Evolutionary conservation across 176 grass and related monocot species (phyloP).

Genomic region (Calamus simplicifolius): DNA sequence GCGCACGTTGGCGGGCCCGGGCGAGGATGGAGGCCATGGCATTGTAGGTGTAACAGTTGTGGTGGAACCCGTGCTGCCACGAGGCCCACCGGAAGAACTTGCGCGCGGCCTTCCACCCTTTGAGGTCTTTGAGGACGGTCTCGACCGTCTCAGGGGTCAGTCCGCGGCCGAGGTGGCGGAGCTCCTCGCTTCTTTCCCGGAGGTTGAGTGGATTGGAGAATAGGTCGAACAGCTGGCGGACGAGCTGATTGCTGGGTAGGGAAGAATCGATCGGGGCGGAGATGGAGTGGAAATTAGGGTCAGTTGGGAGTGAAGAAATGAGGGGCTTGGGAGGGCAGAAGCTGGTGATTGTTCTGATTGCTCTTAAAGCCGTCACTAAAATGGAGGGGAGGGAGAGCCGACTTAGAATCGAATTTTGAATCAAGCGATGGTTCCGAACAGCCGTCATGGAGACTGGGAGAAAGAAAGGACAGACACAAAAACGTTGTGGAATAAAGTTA

Average conservation of each 20-base stretch:
- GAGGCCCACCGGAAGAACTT: constrained; percentile 78
- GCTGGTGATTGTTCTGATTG: background rate
- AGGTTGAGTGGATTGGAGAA: constrained; percentile 48
- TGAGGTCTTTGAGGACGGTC: constrained; percentile 40
- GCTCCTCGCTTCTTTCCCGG: constrained; percentile 24
- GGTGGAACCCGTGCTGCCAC: constrained; percentile 51
- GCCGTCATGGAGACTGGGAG: too few species aligned
- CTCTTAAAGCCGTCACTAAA: background rate
- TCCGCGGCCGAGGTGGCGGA: constrained; percentile 29
- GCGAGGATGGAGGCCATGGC: constrained; percentile 61
- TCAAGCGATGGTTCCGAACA: too few species aligned
- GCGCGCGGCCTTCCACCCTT: constrained; percentile 46
- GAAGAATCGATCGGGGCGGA: background rate
- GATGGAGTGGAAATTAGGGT: background rate
- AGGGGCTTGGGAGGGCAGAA: background rate
- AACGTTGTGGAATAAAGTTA: too few species aligned
- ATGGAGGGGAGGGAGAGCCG: background rate
- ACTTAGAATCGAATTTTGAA: too few species aligned
- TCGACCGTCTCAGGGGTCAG: constrained; percentile 30
- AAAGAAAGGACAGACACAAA: too few species aligned
- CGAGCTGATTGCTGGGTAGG: constrained; percentile 13
- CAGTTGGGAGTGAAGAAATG: background rate
- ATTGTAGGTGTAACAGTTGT: constrained; percentile 81
- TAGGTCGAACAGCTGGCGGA: constrained; percentile 67
- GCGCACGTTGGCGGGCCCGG: constrained; percentile 18